Base-by-base conservation (phyloP, 2,329 filamentous ascomycete genomes). In the Cladophialophora yegresii region DNA sequence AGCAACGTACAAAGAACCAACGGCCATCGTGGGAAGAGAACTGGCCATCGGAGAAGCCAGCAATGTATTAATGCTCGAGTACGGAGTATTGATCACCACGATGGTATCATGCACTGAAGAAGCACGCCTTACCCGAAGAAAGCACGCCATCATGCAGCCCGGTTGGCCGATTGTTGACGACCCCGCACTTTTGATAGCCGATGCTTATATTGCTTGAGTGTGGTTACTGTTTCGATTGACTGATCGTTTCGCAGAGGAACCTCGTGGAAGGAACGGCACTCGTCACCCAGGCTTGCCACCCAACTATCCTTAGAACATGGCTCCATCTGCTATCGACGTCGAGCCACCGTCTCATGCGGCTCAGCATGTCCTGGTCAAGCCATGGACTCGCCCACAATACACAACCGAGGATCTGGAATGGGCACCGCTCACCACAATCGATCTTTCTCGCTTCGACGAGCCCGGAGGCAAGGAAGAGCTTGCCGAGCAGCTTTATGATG, bases 401-500 rank as follows among this genome's bases (percentile, higher is more conserved):
- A 75, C 73, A 4, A 63, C 51, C 13, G 66, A 68, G 58, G 56
- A 65, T 49, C 64, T 75, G 2, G 72, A 73, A 10, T 86, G 83
- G 82, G 82, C 83, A 0, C 81, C 85, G 58, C 77, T 86, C 2
- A 79, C 82, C 4, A 84, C 82, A 1, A 78, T 86, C 7, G 84
- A 86, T 70, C 78, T 87, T 2, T 81, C 81, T 36, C 78, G 79
- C 32, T 86, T 84, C 70, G 79, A 83, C 30, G 72, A 79, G 49
- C 82, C 83, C 0, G 83, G 80, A 0, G 84, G 84, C 4, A 86
- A 85, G 68, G 76, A 84, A 64, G 75, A 77, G 43, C 74, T 87
- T 0, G 82, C 83, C 2, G 77, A 79, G 43, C 82, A 85, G 67
- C 78, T 87, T 1, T 80, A 82, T 53, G 81, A 86, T 58, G 84